phyloP scores from a whole-genome alignment of 1,284 basidiomycete genomes.

The Tremellales sp. region DNA sequence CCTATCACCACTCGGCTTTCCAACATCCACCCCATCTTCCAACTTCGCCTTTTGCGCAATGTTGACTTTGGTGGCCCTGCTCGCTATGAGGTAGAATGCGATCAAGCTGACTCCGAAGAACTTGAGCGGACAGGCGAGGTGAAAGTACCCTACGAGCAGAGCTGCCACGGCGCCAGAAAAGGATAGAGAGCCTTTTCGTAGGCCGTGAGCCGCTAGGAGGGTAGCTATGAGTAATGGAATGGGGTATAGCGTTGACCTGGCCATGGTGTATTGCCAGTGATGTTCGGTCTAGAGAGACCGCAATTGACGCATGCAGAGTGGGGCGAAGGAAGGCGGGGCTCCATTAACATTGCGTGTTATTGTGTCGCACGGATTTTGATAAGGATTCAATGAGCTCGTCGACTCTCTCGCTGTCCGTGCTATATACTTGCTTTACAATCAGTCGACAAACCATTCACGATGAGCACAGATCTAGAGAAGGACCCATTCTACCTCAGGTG shows the following conservation, averaged over 20 bases:
- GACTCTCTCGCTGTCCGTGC: background rate
- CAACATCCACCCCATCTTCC: conserved; percentile 71
- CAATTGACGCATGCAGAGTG: no score
- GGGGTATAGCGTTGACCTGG: conserved; percentile 24
- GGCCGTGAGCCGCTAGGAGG: conserved; percentile 54
- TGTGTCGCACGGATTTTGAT: no score
- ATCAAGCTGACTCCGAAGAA: conserved; percentile 69
- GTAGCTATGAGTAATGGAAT: conserved; percentile 51
- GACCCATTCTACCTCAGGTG: conserved; percentile 83
- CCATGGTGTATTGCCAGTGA: no score
- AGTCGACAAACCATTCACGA: no score
- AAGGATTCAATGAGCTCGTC: background rate
- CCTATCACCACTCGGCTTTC: conserved; percentile 60
- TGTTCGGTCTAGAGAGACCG: no score
- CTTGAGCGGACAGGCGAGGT: conserved; percentile 44
- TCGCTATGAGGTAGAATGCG: conserved; percentile 76
- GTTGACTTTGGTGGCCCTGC: conserved; percentile 69
- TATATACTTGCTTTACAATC: no score
- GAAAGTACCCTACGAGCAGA: conserved; percentile 62
- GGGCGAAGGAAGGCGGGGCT: background rate
- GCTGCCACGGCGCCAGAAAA: conserved; percentile 60
- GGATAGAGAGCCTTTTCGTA: conserved; percentile 51
- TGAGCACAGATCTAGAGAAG: conserved; percentile 41
- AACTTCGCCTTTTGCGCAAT: conserved; percentile 61
- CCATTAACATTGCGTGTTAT: no score